These are phyloP conservation scores for Wickerhamiella allomyrinae DNA, from an alignment of 805 yeast species.

Conservation along the genomic window DNA sequence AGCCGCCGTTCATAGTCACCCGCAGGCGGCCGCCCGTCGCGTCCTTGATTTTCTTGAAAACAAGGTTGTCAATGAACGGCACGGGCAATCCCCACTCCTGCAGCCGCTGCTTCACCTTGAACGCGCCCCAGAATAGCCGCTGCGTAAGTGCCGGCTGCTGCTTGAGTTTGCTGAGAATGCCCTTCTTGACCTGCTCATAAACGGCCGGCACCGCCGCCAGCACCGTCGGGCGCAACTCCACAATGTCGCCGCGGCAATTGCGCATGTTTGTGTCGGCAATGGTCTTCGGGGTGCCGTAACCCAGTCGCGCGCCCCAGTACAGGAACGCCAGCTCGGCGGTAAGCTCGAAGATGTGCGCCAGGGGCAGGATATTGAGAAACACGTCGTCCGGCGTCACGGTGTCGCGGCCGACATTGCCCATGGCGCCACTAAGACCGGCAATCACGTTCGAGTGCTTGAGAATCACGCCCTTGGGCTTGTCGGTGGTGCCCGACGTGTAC, in stretches of 20 bases:
- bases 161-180: conserved; percentile 62
- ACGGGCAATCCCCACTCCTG: conserved; percentile 61
- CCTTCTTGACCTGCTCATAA: conserved; percentile 93
- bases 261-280: conserved; percentile 66
- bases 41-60: conserved; percentile 77
- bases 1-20: conserved; percentile 75
- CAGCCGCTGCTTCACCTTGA: conserved; percentile 53
- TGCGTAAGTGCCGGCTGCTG: conserved; percentile 52
- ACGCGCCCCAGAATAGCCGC: conserved; percentile 82
- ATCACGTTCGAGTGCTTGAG: conserved; percentile 52
- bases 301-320: conserved; percentile 81
- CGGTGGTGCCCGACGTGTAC: conserved; percentile 83
- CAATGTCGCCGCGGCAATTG: conserved; percentile 81
- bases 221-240: conserved; percentile 73
- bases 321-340: conserved; percentile 67
- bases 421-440: conserved; percentile 78
- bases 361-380: conserved; percentile 76
- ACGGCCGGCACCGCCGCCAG: conserved; percentile 99
- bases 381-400: conserved; percentile 46
- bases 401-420: conserved; percentile 42
- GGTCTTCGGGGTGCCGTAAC: conserved; percentile 89
- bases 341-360: conserved; percentile 92
- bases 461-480: conserved; percentile 74
- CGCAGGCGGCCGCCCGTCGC: conserved; percentile 90
- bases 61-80: conserved; percentile 51